These are phyloP conservation scores for Prunus mongolica DNA, from an alignment of 306 rosid genomes.

Conservation along the genomic window DNA sequence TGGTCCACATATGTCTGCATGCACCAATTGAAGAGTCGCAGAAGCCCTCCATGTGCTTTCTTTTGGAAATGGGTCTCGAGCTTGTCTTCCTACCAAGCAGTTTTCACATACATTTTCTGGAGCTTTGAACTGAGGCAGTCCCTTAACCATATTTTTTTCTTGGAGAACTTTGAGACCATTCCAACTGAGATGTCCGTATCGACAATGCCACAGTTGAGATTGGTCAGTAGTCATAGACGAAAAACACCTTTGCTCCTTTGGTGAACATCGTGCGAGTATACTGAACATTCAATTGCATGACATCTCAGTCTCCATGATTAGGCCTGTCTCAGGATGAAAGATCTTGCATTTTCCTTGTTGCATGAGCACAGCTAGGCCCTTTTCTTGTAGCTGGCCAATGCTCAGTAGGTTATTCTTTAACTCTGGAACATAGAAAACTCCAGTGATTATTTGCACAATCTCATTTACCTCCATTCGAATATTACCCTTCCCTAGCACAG, in stretches of 20 bases:
- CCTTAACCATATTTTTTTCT: not conserved
- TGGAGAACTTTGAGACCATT: not conserved
- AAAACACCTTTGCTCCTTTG: not conserved
- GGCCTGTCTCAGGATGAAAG: not conserved
- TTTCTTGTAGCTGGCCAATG: no score
- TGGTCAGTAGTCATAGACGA: rapidly evolving
- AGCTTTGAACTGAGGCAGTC: not conserved
- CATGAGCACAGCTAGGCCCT: not conserved
- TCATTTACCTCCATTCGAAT: not conserved
- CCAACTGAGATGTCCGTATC: not conserved
- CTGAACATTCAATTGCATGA: not conserved
- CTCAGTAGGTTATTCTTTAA: not conserved
- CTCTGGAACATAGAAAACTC: not conserved
- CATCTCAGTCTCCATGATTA: not conserved
- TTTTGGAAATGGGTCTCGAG: not conserved
- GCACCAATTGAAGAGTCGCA: not conserved
- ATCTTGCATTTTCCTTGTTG: not conserved
- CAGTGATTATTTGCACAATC: not conserved
- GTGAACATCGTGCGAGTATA: not conserved
- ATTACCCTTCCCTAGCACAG: not conserved
- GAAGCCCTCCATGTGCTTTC: not conserved
- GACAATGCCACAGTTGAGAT: not conserved
- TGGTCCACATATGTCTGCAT: not conserved
- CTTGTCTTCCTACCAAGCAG: not conserved
- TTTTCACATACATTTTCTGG: not conserved